Evolutionary conservation across 1,139 yeast species (phyloP).

Genomic region (Yamadazyma siamensis): DNA sequence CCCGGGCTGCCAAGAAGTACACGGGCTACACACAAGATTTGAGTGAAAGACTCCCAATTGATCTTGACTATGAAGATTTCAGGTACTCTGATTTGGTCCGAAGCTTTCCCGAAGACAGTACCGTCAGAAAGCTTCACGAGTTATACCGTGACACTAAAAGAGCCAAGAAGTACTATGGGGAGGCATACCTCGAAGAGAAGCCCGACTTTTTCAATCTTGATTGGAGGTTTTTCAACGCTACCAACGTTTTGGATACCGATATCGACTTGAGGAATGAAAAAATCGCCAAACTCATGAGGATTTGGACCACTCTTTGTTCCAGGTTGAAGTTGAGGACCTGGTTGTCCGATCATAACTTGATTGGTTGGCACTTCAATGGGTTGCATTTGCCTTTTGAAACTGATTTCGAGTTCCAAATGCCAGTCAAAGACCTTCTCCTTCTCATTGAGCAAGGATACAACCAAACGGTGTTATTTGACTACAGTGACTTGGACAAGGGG

Average conservation of each 20-base stretch:
- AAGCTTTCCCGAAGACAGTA: conserved; percentile 4
- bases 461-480: conserved; percentile 39
- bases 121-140: conserved; percentile 8
- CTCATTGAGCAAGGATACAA: conserved; percentile 34
- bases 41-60: conserved; percentile 4
- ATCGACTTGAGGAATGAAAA: conserved; percentile 22
- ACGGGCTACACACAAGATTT: conserved; percentile 8
- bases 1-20: conserved; percentile 3
- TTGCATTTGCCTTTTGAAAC: conserved; percentile 51
- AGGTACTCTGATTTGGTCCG: conserved; percentile 4
- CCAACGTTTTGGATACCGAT: conserved; percentile 13
- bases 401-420: conserved; percentile 52
- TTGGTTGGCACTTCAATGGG: conserved; percentile 57
- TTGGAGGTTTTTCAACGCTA: conserved; percentile 43
- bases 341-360: conserved; percentile 48
- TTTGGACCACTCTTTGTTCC: conserved; percentile 31
- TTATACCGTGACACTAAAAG: conserved; percentile 11
- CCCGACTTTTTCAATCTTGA: conserved; percentile 32
- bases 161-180: conserved; percentile 46
- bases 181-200: conserved; percentile 36
- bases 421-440: conserved; percentile 38
- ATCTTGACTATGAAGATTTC: conserved; percentile 11
- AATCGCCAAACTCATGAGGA: conserved; percentile 25
- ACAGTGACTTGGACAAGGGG: conserved; percentile 11
- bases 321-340: conserved; percentile 31